Percentiles rank a stretch among this genome's conserved stretches.
phyloP scores from a whole-genome alignment of 352 stramenopile genomes.

The Thraustochytrium aureum region DNA sequence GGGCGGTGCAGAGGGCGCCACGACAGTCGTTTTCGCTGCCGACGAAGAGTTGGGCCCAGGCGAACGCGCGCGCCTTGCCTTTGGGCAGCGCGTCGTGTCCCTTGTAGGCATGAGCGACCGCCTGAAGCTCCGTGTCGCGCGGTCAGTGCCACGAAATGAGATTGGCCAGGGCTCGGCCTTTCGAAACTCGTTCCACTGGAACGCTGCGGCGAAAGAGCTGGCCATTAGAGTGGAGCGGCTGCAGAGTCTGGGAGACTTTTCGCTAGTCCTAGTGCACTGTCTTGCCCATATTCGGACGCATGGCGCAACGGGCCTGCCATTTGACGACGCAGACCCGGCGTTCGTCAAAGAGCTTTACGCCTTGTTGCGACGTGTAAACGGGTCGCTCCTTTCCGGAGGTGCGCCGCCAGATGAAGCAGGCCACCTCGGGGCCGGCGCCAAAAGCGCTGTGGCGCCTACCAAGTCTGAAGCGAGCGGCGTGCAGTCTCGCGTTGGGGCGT shows the following conservation, averaged over 20 bases:
- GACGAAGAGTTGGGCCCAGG: neutral
- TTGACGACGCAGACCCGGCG: conserved; percentile 10
- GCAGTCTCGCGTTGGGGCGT: too few relatives aligned
- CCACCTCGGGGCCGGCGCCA: too few relatives aligned
- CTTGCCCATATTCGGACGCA: conserved; percentile 26
- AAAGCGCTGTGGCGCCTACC: too few relatives aligned
- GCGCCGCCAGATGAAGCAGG: too few relatives aligned
- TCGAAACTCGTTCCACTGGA: conserved; percentile 36
- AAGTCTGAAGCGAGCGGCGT: too few relatives aligned
- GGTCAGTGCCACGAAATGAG: neutral
- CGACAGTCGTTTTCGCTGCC: too few relatives aligned
- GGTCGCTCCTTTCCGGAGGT: neutral
- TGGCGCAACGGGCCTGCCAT: neutral
- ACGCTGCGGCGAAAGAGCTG: neutral
- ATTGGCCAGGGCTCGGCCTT: conserved; percentile 10
- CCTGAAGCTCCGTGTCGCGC: neutral
- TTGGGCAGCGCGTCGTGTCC: neutral
- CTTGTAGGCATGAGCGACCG: neutral
- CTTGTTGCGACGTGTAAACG: conserved; percentile 22
- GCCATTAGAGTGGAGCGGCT: conserved; percentile 30
- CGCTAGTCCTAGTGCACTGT: conserved; percentile 29
- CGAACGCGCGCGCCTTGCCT: neutral
- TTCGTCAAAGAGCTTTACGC: conserved; percentile 45
- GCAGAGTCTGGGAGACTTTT: conserved; percentile 31
- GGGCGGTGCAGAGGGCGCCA: too few relatives aligned